Conservation (phyloP, 2,329 filamentous ascomycete species). For the Pseudogymnoascus sp. region DNA sequence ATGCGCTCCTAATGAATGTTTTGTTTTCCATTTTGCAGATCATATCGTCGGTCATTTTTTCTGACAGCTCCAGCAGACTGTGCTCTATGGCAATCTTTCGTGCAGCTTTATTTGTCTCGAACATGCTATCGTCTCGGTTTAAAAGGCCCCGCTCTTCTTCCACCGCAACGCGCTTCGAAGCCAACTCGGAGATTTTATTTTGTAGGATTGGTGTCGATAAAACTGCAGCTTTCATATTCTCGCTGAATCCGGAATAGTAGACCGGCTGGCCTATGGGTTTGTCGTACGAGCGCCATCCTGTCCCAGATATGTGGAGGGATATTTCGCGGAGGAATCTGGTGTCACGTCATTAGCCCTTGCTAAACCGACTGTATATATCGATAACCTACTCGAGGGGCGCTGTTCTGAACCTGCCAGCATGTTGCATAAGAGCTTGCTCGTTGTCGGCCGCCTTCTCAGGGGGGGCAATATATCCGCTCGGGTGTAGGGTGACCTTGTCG, state of each 20-base stretch:
- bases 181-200: constrained; percentile 66
- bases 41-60: constrained; percentile 86
- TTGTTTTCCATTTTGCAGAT: constrained; percentile 99
- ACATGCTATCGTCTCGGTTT: constrained; percentile 46
- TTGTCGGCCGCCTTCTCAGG: constrained; percentile 37
- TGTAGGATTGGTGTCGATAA: constrained; percentile 69
- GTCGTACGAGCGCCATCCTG: constrained; percentile 93
- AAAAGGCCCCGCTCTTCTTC: constrained; percentile 71
- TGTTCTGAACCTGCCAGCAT: constrained; percentile 78
- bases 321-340: constrained; percentile 83
- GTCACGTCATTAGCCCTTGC: background rate
- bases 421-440: constrained; percentile 66
- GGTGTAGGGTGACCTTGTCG: constrained; percentile 66
- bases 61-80: constrained; percentile 71
- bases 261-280: constrained; percentile 82
- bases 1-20: constrained; percentile 81
- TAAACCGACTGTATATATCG: background rate
- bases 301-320: constrained; percentile 83
- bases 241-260: constrained; percentile 86
- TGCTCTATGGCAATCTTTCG: constrained; percentile 59
- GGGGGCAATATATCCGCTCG: constrained; percentile 57
- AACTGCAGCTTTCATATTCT: constrained; percentile 76
- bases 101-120: constrained; percentile 43
- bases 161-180: constrained; percentile 62
- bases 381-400: constrained; percentile 50